Percentiles rank a stretch among this genome's conserved stretches.
Evolutionary conservation across 352 stramenopile species (phyloP).

Genomic region (Phytophthora fragariae): DNA sequence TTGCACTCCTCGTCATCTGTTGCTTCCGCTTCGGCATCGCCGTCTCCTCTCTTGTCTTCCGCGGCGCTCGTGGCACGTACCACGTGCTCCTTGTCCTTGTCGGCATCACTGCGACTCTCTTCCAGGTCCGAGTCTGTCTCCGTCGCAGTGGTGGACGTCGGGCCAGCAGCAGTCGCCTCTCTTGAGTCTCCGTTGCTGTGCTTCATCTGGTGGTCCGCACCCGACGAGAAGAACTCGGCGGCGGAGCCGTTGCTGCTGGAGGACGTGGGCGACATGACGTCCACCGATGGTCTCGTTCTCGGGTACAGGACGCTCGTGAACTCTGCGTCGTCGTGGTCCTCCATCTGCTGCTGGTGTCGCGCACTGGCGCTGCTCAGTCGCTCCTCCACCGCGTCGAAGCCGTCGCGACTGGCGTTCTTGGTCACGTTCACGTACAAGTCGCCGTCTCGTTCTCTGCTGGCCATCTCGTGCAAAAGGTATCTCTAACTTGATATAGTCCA

Average conservation of each 20-base stretch:
- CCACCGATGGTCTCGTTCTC: conserved; percentile 16
- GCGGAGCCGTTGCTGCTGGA: conserved; percentile 66
- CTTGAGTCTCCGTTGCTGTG: conserved; percentile 3
- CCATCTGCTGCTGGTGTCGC: neutral
- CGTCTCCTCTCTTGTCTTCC: conserved; percentile 25
- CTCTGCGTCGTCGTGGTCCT: conserved; percentile 33
- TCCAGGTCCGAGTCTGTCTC: conserved; percentile 48
- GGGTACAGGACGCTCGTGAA: conserved; percentile 43
- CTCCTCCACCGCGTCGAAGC: conserved; percentile 26
- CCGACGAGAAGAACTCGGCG: conserved; percentile 32
- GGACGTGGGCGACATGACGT: conserved; percentile 60
- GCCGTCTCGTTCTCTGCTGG: conserved; percentile 29
- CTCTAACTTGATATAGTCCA: conserved; percentile 28
- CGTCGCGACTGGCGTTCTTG: conserved; percentile 30
- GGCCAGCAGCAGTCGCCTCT: conserved; percentile 1
- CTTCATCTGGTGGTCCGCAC: conserved; percentile 1
- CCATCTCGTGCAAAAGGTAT: conserved; percentile 21
- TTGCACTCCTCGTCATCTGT: conserved; percentile 42
- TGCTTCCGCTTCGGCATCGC: conserved; percentile 7
- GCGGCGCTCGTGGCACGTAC: conserved; percentile 7
- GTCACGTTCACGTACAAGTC: conserved; percentile 53
- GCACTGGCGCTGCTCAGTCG: conserved; percentile 23
- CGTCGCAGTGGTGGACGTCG: conserved; percentile 37
- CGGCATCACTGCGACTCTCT: conserved; percentile 23
- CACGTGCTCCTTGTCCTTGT: conserved; percentile 33